Conservation (phyloP, 176 grass and related monocot species). For the Raddia distichophylla region DNA sequence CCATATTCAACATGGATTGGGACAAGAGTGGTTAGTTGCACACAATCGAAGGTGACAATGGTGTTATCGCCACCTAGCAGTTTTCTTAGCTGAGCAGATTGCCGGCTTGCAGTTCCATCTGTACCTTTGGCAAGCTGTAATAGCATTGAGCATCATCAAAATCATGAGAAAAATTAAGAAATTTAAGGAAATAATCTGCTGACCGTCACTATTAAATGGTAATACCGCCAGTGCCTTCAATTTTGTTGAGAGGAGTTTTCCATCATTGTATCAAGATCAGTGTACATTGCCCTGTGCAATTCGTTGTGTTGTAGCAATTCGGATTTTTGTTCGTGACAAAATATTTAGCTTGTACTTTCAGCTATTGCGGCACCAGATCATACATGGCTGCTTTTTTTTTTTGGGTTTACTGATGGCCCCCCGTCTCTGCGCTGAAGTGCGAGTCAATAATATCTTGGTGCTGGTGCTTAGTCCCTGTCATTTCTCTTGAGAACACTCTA, state of each 20-base stretch:
- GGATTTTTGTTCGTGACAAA: neutral
- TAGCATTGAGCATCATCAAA: constrained; percentile 1
- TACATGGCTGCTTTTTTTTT: neutral
- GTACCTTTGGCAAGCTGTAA: neutral
- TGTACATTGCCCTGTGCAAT: neutral
- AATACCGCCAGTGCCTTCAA: neutral
- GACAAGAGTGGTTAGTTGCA: neutral
- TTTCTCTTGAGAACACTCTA: neutral
- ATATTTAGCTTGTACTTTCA: constrained; percentile 32
- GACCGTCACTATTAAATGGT: neutral
- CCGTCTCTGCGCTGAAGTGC: neutral
- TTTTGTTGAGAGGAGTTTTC: constrained; percentile 12
- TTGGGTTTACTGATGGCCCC: neutral
- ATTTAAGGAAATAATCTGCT: too few species aligned
- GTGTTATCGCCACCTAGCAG: neutral
- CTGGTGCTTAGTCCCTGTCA: constrained; percentile 41
- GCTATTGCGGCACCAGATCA: constrained; percentile 13
- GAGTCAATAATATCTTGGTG: neutral
- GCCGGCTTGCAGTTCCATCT: neutral
- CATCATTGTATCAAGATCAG: neutral
- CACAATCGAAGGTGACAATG: neutral
- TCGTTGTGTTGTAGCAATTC: neutral
- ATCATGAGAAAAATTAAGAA: too few species aligned
- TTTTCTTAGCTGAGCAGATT: constrained; percentile 1
- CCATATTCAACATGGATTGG: neutral